Evolutionary conservation across 1,284 basidiomycete genomes (phyloP).

Genomic region (Binderoboletus segoi): DNA sequence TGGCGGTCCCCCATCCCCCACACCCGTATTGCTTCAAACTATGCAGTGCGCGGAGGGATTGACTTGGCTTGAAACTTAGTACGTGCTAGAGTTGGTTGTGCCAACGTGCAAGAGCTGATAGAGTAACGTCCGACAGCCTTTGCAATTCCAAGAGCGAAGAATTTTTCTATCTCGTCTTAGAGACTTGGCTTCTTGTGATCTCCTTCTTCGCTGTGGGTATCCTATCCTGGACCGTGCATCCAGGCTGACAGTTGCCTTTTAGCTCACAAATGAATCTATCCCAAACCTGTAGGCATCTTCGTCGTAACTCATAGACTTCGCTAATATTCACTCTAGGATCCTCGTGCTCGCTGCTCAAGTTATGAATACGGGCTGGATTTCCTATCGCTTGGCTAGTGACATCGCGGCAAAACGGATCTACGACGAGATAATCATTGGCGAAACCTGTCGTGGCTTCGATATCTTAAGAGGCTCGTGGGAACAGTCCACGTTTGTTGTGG

Average conservation of each 20-base stretch:
- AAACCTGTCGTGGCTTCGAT: conserved; percentile 40
- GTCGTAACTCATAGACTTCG: background rate
- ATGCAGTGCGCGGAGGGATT: conserved; percentile 39
- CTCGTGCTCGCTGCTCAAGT: conserved; percentile 45
- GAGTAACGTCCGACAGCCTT: conserved; percentile 9
- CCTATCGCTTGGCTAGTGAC: conserved; percentile 40
- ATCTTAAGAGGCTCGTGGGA: conserved; percentile 45
- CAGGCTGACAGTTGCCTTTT: background rate
- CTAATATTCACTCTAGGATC: conserved; percentile 16
- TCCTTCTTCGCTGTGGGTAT: conserved; percentile 43
- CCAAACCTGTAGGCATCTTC: conserved; percentile 44
- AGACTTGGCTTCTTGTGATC: conserved; percentile 46
- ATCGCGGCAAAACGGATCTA: conserved; percentile 35
- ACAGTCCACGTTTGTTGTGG: conserved; percentile 35
- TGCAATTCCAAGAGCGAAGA: conserved; percentile 43
- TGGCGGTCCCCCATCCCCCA: background rate
- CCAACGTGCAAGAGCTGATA: background rate
- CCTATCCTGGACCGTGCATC: background rate
- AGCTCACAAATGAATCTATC: conserved; percentile 53
- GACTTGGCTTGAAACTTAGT: conserved; percentile 39
- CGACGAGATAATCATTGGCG: conserved; percentile 35
- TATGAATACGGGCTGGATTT: conserved; percentile 47
- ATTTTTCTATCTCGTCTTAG: conserved; percentile 43
- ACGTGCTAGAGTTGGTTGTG: background rate
- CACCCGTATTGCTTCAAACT: conserved; percentile 6